Base-by-base conservation (phyloP, 768 basidiomycete genomes). In the Mycena amicta region DNA sequence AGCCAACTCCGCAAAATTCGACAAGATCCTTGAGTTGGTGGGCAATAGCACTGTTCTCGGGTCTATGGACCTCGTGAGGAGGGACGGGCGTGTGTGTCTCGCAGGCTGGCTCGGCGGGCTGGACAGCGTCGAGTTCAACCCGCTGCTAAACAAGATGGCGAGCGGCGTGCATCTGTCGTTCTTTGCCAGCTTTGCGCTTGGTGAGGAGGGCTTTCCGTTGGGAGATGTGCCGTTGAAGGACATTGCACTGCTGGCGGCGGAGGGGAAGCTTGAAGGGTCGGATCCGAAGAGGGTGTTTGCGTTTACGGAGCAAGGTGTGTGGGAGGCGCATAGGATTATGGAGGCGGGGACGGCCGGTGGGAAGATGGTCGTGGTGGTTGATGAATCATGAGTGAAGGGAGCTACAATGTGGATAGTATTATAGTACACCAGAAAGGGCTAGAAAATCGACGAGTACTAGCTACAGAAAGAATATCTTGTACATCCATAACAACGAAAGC, bases 131-230 rank as follows among this genome's bases (percentile, higher is more conserved):
- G 64, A 66, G 25, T 66, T 66, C 45, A 60, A 67, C 49, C 66
- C 66, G 33, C 28, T 66, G 26, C 23, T 55, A 15, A 59, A 68
- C 6, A 43, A 43, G 56, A 65, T 68, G 63, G 49, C 62, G 27
- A 60, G 62, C 45, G 67, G 65, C 22, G 67, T 66, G 23, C 60
- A 67, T 43, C 61, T 67, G 40, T 64, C 60, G 6, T 62, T 66
- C 60, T 68, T 68, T 20, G 62, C 56, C 15, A 68, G 67, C 53
- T 62, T 62, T 46, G 60, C 57, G n/a, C 64, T 68, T 51, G 67
- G 67, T 3, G 52, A 50, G 18, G 33, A 47, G 12, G 59, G 64
- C 51, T 68, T 66, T 53, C 64, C 64, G 6, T 45, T 67, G 28
- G 59, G 61, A 4, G 64, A 58, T 50, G 64, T 67, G 15, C 66